A percentile compares a stretch with the other conserved stretches of the same genome.
Evolutionary conservation across 148 eudicot genomes (phyloP).

Genomic region (Persicaria maculosa): DNA sequence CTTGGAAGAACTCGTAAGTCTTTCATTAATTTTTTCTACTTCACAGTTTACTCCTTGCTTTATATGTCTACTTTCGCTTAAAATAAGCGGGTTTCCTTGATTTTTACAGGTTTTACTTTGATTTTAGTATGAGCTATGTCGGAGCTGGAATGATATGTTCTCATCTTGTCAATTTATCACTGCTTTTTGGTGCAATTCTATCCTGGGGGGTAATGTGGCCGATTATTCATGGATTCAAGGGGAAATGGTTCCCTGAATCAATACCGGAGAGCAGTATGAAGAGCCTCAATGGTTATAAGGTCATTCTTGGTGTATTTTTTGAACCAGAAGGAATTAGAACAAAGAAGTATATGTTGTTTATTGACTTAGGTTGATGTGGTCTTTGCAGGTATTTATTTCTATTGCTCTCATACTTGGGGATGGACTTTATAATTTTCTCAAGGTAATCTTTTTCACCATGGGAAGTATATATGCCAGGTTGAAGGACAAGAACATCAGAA

Average conservation of each 20-base stretch:
- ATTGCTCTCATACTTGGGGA: conserved; percentile 77
- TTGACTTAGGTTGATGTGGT: background rate
- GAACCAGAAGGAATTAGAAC: background rate
- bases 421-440: conserved; percentile 64
- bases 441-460: conserved; percentile 42
- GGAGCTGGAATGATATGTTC: conserved; percentile 92
- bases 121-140: conserved; percentile 67
- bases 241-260: conserved; percentile 54
- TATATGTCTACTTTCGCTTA: background rate
- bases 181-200: conserved; percentile 62
- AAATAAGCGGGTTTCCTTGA: conserved; percentile 7
- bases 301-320: background rate
- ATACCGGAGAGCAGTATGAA: conserved; percentile 70
- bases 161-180: conserved; percentile 58
- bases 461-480: conserved; percentile 30
- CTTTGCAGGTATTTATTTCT: conserved; percentile 62
- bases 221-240: conserved; percentile 38
- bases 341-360: background rate
- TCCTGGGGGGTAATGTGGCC: conserved; percentile 89
- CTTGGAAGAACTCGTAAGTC: conserved; percentile 62
- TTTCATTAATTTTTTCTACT: background rate
- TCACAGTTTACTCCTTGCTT: background rate
- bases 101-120: conserved; percentile 70
- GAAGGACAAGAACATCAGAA: conserved; percentile 30
- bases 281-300: conserved; percentile 77